phyloP scores from a whole-genome alignment of 2,329 filamentous ascomycete genomes.

The Zymoseptoria ardabiliae region DNA sequence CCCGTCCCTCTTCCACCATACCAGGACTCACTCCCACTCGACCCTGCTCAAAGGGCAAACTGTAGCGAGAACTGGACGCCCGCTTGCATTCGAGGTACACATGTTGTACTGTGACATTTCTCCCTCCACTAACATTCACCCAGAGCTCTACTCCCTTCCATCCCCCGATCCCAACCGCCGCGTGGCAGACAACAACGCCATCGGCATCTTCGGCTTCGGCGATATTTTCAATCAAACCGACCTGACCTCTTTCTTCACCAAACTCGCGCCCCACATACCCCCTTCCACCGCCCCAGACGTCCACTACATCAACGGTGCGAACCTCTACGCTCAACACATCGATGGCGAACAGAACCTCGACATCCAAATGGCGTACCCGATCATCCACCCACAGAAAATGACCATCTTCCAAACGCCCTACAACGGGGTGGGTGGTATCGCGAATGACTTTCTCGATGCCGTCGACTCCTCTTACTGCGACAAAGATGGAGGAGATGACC shows the following conservation, averaged over 20 bases:
- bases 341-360: conserved; percentile 21
- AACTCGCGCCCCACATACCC: conserved; percentile 18
- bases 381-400: conserved; percentile 19
- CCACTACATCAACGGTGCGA: conserved; percentile 20
- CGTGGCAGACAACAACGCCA: not conserved
- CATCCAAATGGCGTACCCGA: conserved; percentile 17
- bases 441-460: conserved; percentile 15
- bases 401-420: conserved; percentile 11
- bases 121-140: not conserved
- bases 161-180: not conserved
- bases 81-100: not conserved
- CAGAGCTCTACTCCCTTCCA: not conserved
- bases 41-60: not conserved
- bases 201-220: not conserved
- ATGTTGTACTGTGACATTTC: not conserved
- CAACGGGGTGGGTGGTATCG: conserved; percentile 10
- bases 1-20: not conserved
- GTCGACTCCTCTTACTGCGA: conserved; percentile 17
- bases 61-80: not conserved
- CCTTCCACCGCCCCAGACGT: conserved; percentile 17
- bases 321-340: conserved; percentile 14
- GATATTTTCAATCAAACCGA: conserved; percentile 14
- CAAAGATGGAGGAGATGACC: conserved; percentile 15
- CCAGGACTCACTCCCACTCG: not conserved
- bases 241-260: conserved; percentile 17